Evolutionary conservation across 768 basidiomycete genomes (phyloP).

Genomic region (Epithele typhae): DNA sequence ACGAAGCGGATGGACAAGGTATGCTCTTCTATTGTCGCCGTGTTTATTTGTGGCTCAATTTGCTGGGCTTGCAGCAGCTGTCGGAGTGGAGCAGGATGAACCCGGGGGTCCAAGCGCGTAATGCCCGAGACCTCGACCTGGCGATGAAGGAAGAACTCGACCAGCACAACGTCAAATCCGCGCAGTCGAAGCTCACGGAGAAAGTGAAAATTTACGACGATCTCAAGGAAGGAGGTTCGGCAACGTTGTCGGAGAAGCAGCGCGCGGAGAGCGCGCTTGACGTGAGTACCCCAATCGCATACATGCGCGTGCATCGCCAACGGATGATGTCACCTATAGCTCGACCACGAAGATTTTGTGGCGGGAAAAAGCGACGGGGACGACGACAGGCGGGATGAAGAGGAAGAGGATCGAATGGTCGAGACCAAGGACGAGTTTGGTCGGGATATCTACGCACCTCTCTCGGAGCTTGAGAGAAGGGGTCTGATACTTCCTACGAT

Average conservation of each 20-base stretch:
- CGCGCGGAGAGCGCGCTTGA: slow-evolving; percentile 72
- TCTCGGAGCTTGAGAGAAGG: too few relatives aligned
- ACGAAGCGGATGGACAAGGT: slow-evolving; percentile 72
- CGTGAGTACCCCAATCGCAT: slow-evolving; percentile 54
- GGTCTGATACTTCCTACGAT: too few relatives aligned
- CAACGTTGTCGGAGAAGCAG: slow-evolving; percentile 72
- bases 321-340: too few relatives aligned
- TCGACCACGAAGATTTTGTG: too few relatives aligned
- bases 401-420: slow-evolving; percentile 66
- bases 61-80: not conserved
- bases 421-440: slow-evolving; percentile 90
- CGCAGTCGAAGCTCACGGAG: slow-evolving; percentile 64
- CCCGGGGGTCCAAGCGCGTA: slow-evolving; percentile 64
- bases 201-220: slow-evolving; percentile 83
- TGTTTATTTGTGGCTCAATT: too few relatives aligned
- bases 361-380: too few relatives aligned
- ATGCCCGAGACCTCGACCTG: slow-evolving; percentile 63
- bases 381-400: too few relatives aligned
- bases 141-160: too few relatives aligned
- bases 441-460: too few relatives aligned
- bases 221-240: slow-evolving; percentile 70
- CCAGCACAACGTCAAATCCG: slow-evolving; percentile 38
- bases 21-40: slow-evolving; percentile 6
- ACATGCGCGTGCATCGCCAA: too few relatives aligned
- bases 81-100: slow-evolving; percentile 69